Base-by-base conservation (phyloP, 73 alveolate genomes). In the Breviolum minutum region DNA sequence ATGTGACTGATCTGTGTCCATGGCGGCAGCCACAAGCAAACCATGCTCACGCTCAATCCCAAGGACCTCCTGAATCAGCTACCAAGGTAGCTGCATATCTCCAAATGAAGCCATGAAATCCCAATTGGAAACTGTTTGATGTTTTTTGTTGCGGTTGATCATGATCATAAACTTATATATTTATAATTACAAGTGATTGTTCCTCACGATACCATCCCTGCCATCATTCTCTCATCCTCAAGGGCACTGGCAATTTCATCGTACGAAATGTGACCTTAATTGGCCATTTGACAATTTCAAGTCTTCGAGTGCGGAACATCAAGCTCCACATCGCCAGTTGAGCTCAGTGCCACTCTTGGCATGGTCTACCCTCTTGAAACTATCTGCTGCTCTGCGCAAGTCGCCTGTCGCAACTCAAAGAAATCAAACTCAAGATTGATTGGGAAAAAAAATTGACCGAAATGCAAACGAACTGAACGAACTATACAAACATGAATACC, bases 41-140 rank as follows among this genome's bases (percentile, higher is more conserved):
- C 98, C 98, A 62, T 92, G 40, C 98, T 92, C 98, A n/a, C 91
- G 98, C 29, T 92, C 91, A 30, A 92, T 73, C 54, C 98, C 98
- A 17, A 92, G 98, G 26, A 92, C 98, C 89, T 92, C 98, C 98
- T 92, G 29, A 48, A 20, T 24, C 14, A 7, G 64, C 63, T n/a
- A n/a, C n/a, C n/a, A n/a, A n/a, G n/a, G n/a, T n/a, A n/a, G n/a
- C n/a, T n/a, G n/a, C n/a, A n/a, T n/a, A n/a, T n/a, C n/a, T n/a
- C n/a, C n/a, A n/a, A n/a, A n/a, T n/a, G n/a, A 22, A 73, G 82
- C 17, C 82, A 22, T 73, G 17, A 22, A 73, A 14, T 16, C 14
- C 24, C 8, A 12, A 29, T 19, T 29, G 82, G 40, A 40, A 73
- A 19, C 14, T 20, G 81, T 20, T 20, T 71, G 81, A 30, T 71